Evolutionary conservation across 2,329 filamentous ascomycete genomes (phyloP).

Genomic region (Fusarium buharicum): DNA sequence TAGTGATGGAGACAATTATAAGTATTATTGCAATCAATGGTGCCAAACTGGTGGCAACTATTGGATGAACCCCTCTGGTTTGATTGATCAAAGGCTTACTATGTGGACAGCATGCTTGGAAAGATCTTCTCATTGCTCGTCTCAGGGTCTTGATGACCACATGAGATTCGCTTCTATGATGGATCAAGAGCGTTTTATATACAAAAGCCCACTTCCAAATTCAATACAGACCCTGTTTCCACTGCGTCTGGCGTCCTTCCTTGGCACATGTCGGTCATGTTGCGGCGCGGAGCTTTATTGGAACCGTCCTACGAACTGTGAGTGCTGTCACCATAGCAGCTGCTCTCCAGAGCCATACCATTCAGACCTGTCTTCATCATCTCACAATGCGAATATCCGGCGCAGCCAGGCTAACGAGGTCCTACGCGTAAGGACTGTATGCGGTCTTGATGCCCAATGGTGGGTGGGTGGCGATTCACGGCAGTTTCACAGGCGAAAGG

Average conservation of each 20-base stretch:
- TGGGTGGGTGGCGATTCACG: constrained; percentile 46
- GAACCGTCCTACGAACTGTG: constrained; percentile 47
- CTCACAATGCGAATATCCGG: constrained; percentile 52
- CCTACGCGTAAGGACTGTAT: constrained; percentile 54
- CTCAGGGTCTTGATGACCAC: constrained; percentile 25
- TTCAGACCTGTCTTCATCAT: constrained; percentile 12
- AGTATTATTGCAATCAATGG: no score
- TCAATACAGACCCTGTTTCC: background rate
- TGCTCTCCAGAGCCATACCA: constrained; percentile 46
- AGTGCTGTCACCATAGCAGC: constrained; percentile 48
- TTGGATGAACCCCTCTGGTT: no score
- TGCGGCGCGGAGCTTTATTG: constrained; percentile 46
- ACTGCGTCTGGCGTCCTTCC: background rate
- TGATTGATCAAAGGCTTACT: background rate
- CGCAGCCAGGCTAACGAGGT: constrained; percentile 57
- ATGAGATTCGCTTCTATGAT: constrained; percentile 21
- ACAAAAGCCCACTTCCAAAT: constrained; percentile 1
- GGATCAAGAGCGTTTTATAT: constrained; percentile 9
- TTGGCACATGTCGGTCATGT: constrained; percentile 21
- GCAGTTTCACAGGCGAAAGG: constrained; percentile 1
- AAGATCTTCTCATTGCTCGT: constrained; percentile 33
- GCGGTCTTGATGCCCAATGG: constrained; percentile 54
- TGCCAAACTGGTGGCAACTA: no score
- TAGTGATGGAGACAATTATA: no score
- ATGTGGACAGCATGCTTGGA: background rate